A percentile compares a stretch with the other conserved stretches of the same genome.
These are phyloP conservation scores for Aspergillus fijiensis DNA, from an alignment of 2,329 filamentous ascomycete genomes.

Conservation along the genomic window DNA sequence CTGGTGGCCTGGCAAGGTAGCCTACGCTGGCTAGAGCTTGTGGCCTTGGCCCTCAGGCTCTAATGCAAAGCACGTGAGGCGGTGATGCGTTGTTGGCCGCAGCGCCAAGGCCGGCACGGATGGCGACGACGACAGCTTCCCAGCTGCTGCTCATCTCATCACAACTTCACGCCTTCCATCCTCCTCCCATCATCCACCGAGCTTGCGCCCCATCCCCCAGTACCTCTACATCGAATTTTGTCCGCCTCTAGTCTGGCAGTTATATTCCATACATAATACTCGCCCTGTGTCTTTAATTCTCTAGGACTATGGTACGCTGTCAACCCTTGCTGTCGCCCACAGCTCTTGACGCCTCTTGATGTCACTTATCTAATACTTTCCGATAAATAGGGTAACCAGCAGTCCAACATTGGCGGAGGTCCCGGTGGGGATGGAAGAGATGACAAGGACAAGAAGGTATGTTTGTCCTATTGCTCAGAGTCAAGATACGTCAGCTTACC, in stretches of 20 bases:
- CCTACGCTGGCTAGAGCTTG: too few species aligned
- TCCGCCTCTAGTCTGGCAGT: neutral
- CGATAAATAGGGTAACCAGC: slow-evolving; percentile 50
- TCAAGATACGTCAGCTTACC: neutral
- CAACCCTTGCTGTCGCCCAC: slow-evolving; percentile 10
- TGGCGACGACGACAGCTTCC: slow-evolving; percentile 23
- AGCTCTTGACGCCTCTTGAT: slow-evolving; percentile 6
- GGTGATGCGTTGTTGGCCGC: slow-evolving; percentile 9
- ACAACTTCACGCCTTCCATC: slow-evolving; percentile 16
- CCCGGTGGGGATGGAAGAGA: slow-evolving; percentile 73
- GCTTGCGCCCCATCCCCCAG: neutral
- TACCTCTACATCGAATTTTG: slow-evolving; percentile 14
- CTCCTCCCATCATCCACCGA: slow-evolving; percentile 18
- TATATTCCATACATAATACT: too few species aligned
- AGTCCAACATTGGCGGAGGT: slow-evolving; percentile 80
- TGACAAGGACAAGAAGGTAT: slow-evolving; percentile 90
- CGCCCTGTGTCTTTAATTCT: slow-evolving; percentile 11
- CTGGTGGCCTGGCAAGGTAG: neutral
- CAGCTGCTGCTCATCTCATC: slow-evolving; percentile 15
- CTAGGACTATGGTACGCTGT: slow-evolving; percentile 36
- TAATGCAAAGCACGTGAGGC: slow-evolving; percentile 12
- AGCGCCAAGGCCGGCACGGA: slow-evolving; percentile 19
- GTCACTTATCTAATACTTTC: slow-evolving; percentile 23
- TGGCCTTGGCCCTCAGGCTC: neutral
- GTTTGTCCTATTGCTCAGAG: neutral